Conservation (phyloP, 768 basidiomycete species). For the Boletus subcaerulescens region DNA sequence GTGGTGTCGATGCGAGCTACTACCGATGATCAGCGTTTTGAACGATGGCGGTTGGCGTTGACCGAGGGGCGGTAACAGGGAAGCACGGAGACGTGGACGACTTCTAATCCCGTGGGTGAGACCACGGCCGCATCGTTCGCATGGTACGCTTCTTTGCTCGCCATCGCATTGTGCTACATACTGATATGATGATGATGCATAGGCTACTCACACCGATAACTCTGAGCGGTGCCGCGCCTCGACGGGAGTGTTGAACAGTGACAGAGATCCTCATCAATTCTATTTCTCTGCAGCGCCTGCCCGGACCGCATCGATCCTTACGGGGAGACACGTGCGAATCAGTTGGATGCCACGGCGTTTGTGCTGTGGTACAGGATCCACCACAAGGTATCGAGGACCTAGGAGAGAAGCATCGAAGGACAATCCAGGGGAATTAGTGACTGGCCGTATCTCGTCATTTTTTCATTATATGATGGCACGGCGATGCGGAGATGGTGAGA, state of each 20-base stretch:
- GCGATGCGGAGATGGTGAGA: conserved; percentile 28
- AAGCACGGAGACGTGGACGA: conserved; percentile 9
- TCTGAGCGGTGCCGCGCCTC: conserved; percentile 11
- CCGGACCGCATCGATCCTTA: conserved; percentile 4
- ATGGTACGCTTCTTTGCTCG: neutral
- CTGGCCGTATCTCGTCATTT: conserved; percentile 21
- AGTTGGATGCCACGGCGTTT: conserved; percentile 13
- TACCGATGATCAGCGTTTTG: conserved; percentile 6
- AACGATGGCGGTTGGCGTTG: neutral
- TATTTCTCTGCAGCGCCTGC: conserved; percentile 8
- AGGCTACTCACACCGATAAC: neutral
- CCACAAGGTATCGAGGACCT: conserved; percentile 13
- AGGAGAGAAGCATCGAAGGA: conserved; percentile 24
- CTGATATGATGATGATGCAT: neutral
- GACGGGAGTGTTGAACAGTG: neutral
- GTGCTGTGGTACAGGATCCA: conserved; percentile 27
- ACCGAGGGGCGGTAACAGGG: conserved; percentile 4
- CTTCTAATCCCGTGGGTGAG: neutral
- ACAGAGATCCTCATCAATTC: conserved; percentile 19
- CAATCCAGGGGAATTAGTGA: conserved; percentile 19
- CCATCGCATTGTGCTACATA: neutral
- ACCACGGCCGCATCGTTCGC: neutral
- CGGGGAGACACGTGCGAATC: conserved; percentile 20
- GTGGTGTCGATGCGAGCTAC: conserved; percentile 4
- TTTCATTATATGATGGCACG: conserved; percentile 22